phyloP scores from a whole-genome alignment of 1,284 basidiomycete species.

The Ceratobasidium sp. region DNA sequence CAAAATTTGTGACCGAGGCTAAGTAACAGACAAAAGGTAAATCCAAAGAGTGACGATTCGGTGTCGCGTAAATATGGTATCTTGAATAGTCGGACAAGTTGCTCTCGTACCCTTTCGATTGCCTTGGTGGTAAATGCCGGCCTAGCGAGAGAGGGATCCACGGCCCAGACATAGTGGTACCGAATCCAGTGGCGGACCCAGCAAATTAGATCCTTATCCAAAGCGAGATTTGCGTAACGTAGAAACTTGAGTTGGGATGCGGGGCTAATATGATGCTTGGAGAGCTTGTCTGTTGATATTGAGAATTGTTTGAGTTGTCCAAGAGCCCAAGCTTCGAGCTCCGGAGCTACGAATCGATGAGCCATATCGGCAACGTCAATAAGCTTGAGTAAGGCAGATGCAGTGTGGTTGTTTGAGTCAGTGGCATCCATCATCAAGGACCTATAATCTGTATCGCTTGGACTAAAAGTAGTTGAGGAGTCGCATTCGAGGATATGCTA shows the following conservation, averaged over 20 bases:
- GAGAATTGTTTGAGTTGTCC: constrained; percentile 21
- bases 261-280: constrained; percentile 26
- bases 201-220: constrained; percentile 2
- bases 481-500: neutral
- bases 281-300: constrained; percentile 1
- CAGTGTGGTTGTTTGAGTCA: neutral
- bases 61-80: neutral
- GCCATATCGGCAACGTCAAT: constrained; percentile 36
- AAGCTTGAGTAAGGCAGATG: constrained; percentile 6
- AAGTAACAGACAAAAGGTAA: constrained; percentile 33
- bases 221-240: constrained; percentile 2
- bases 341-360: constrained; percentile 33
- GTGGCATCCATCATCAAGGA: constrained; percentile 18
- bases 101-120: constrained; percentile 19
- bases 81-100: constrained; percentile 31
- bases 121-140: constrained; percentile 11
- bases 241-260: constrained; percentile 30
- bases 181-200: constrained; percentile 35
- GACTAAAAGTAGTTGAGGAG: constrained; percentile 2
- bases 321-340: constrained; percentile 39
- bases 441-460: constrained; percentile 22
- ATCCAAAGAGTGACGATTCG: constrained; percentile 33
- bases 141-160: constrained; percentile 13
- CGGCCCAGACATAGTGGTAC: constrained; percentile 26
- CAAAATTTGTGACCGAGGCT: constrained; percentile 34